Evolutionary conservation across 176 grass and related monocot genomes (phyloP).

Genomic region (Secale cereale): DNA sequence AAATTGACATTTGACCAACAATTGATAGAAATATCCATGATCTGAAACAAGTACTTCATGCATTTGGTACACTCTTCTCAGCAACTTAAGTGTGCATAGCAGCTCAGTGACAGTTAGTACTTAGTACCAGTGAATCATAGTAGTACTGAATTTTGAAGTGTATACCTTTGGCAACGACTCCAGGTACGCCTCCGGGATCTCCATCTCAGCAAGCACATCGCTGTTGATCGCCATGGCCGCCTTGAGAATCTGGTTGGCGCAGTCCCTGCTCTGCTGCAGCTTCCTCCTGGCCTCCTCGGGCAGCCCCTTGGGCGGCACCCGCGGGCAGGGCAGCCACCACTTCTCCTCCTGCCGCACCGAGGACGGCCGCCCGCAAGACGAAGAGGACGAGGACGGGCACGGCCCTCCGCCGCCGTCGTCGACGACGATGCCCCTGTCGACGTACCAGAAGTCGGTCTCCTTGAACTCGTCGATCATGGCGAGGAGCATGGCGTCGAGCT

Average conservation of each 20-base stretch:
- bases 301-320: constrained; percentile 74
- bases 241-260: constrained; percentile 95
- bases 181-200: constrained; percentile 83
- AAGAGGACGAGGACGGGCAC: constrained; percentile 43
- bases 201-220: constrained; percentile 85
- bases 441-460: constrained; percentile 91
- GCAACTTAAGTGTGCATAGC: not conserved
- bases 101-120: not conserved
- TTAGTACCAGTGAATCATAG: not conserved
- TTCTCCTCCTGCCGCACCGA: constrained; percentile 96
- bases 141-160: not conserved
- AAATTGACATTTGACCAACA: not conserved
- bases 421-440: constrained; percentile 78
- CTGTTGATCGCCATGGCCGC: constrained; percentile 98
- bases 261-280: constrained; percentile 88
- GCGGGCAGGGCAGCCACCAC: constrained; percentile 92
- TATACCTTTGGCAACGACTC: constrained; percentile 88
- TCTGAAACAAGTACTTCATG: not conserved
- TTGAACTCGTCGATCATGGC: constrained; percentile 81
- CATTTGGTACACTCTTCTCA: not conserved
- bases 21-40: not conserved
- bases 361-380: constrained; percentile 55
- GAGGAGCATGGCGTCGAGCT: constrained; percentile 94
- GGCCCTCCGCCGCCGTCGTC: constrained; percentile 56
- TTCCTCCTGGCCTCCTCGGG: constrained; percentile 82